Evolutionary conservation across 768 basidiomycete species (phyloP).

Genomic region (Cubamyces lactineus): DNA sequence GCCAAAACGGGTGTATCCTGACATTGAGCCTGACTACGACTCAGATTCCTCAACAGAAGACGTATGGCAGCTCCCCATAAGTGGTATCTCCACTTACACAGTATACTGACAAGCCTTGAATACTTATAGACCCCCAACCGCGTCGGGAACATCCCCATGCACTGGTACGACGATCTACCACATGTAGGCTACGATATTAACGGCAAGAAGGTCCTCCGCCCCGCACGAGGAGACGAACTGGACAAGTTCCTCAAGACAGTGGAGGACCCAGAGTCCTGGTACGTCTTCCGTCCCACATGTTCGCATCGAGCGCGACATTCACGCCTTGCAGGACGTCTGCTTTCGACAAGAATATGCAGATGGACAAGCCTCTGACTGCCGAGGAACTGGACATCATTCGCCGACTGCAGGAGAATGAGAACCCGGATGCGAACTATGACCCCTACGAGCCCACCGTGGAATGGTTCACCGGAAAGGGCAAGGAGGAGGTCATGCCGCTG

Average conservation of each 20-base stretch:
- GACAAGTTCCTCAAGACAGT: slow-evolving; percentile 95
- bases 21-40: slow-evolving; percentile 89
- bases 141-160: slow-evolving; percentile 92
- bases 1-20: slow-evolving; percentile 80
- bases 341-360: slow-evolving; percentile 85
- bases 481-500: slow-evolving; percentile 93
- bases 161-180: slow-evolving; percentile 99
- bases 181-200: slow-evolving; percentile 97
- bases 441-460: slow-evolving; percentile 93
- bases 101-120: slow-evolving; percentile 18
- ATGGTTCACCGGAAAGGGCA: slow-evolving; percentile 97
- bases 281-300: background rate
- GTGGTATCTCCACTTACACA: background rate
- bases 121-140: slow-evolving; percentile 81
- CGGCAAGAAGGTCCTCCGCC: slow-evolving; percentile 91
- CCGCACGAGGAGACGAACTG: slow-evolving; percentile 93
- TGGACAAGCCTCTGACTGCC: slow-evolving; percentile 81
- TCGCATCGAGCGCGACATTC: background rate
- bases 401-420: slow-evolving; percentile 86
- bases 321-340: slow-evolving; percentile 73
- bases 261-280: slow-evolving; percentile 90
- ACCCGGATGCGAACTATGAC: slow-evolving; percentile 87
- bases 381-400: slow-evolving; percentile 96
- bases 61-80: slow-evolving; percentile 47
- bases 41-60: slow-evolving; percentile 93